phyloP scores from a whole-genome alignment of 768 basidiomycete genomes.

The Leccinum aurantiacum region DNA sequence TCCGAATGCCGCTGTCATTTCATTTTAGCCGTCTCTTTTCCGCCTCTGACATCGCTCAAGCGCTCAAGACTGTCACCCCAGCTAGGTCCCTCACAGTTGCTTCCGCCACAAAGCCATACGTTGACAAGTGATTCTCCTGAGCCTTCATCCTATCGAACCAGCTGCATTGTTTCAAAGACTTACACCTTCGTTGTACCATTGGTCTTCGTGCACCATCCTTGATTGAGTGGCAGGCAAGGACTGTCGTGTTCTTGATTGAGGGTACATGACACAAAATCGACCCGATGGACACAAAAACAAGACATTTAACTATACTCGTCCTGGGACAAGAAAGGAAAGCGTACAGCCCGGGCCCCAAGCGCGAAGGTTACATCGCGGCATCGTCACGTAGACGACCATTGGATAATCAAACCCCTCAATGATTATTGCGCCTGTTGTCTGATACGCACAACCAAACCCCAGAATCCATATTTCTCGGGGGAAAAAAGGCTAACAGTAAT shows the following conservation, averaged over 20 bases:
- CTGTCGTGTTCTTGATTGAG: neutral
- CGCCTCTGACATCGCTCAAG: neutral
- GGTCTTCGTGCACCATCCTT: neutral
- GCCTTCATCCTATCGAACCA: neutral
- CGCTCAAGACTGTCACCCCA: neutral
- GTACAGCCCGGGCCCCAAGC: neutral
- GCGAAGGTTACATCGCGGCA: neutral
- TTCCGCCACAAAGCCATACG: neutral
- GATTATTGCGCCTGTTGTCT: neutral
- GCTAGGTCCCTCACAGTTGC: neutral
- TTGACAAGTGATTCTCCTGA: neutral
- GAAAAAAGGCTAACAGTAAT: neutral
- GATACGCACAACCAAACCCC: neutral
- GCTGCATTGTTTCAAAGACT: neutral
- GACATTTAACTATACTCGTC: neutral
- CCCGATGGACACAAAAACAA: neutral
- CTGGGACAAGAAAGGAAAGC: neutral
- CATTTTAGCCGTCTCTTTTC: neutral
- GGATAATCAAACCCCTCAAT: neutral
- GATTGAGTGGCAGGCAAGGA: neutral
- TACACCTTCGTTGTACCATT: neutral
- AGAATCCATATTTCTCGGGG: neutral
- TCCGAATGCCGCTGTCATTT: neutral
- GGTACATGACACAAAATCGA: neutral
- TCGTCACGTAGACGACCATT: neutral